Evolutionary conservation across 2,329 filamentous ascomycete species (phyloP).

Genomic region (Aspergillus sojae): DNA sequence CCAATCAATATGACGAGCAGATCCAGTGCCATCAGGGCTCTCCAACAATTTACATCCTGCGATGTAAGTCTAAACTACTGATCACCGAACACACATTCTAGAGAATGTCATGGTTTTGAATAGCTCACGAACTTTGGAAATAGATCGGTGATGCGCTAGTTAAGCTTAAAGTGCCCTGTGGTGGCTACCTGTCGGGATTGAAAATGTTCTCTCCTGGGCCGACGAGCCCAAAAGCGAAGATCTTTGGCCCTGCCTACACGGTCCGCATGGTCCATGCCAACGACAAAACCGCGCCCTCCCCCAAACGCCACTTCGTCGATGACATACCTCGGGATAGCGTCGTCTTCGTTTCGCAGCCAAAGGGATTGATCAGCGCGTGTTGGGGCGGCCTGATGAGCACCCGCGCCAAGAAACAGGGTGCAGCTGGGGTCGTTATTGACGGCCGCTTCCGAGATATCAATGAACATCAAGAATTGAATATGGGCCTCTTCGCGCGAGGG

Average conservation of each 20-base stretch:
- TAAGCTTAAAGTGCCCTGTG: no score
- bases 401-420: conserved; percentile 36
- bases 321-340: conserved; percentile 36
- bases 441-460: conserved; percentile 41
- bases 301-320: conserved; percentile 39
- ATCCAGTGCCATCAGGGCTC: no score
- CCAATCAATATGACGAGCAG: no score
- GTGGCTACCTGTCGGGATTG: conserved; percentile 24
- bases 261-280: conserved; percentile 36
- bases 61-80: no score
- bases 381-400: conserved; percentile 46
- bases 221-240: conserved; percentile 23
- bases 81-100: no score
- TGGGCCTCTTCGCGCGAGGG: conserved; percentile 5
- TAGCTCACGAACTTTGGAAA: no score
- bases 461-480: conserved; percentile 33
- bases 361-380: conserved; percentile 36
- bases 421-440: conserved; percentile 43
- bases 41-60: no score
- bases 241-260: conserved; percentile 35
- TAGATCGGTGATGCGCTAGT: no score
- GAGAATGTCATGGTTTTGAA: no score
- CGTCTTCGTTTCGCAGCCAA: conserved; percentile 42
- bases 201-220: conserved; percentile 33
- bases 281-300: conserved; percentile 35